Conservation (phyloP, 2,329 filamentous ascomycete species). For the Cryphonectria nitschkei region DNA sequence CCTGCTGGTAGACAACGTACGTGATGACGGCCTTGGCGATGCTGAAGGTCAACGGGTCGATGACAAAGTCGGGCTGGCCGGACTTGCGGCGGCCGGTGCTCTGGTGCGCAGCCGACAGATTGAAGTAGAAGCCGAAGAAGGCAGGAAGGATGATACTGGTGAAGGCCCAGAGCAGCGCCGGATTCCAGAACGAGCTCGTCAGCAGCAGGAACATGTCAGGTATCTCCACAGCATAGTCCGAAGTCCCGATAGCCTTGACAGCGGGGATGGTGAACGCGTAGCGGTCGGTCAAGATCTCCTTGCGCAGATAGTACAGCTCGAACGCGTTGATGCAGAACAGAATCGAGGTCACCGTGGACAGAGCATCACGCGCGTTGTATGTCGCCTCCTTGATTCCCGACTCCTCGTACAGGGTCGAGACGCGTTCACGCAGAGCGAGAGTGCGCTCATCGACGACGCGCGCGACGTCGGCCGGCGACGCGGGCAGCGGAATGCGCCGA, state of each 20-base stretch:
- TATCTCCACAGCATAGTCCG: constrained; percentile 65
- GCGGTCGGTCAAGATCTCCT: constrained; percentile 70
- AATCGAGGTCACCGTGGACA: constrained; percentile 74
- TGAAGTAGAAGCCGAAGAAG: constrained; percentile 85
- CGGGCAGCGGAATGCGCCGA: constrained; percentile 71
- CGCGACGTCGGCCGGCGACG: constrained; percentile 78
- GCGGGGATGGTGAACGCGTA: constrained; percentile 76
- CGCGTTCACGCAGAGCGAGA: constrained; percentile 66
- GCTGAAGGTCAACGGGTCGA: constrained; percentile 90
- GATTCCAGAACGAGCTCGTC: constrained; percentile 80
- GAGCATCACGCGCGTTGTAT: constrained; percentile 66
- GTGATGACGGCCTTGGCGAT: constrained; percentile 82
- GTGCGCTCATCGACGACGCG: constrained; percentile 75
- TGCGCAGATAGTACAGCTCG: constrained; percentile 72
- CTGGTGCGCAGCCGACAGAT: constrained; percentile 66
- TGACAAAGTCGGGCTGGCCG: constrained; percentile 56
- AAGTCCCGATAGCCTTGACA: constrained; percentile 56
- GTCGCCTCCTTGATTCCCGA: constrained; percentile 70
- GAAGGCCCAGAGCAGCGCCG: constrained; percentile 74
- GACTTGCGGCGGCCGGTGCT: constrained; percentile 48
- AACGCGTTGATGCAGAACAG: constrained; percentile 69
- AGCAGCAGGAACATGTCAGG: constrained; percentile 83
- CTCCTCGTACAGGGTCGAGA: constrained; percentile 64
- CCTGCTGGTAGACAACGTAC: constrained; percentile 78
- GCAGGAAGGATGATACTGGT: constrained; percentile 74